phyloP scores from a whole-genome alignment of 768 basidiomycete species.

The Amanita rimosa region DNA sequence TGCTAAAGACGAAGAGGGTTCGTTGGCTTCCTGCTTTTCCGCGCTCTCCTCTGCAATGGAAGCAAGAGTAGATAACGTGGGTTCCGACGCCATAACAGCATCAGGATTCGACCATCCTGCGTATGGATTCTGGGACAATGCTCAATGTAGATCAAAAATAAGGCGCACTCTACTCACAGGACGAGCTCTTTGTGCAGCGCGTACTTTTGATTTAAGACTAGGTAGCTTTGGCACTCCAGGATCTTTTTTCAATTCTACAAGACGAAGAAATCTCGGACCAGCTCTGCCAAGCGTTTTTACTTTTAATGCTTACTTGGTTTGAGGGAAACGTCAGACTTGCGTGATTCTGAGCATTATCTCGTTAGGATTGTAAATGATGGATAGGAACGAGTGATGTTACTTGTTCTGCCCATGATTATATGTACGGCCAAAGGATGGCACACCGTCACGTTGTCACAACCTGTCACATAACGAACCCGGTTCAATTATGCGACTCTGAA shows the following conservation, averaged over 20 bases:
- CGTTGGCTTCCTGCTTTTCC: not conserved
- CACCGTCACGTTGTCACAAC: too few species aligned
- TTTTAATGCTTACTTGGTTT: slow-evolving; percentile 26
- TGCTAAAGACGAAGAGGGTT: not conserved
- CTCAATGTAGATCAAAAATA: not conserved
- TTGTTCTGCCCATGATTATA: slow-evolving; percentile 32
- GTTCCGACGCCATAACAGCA: slow-evolving; percentile 63
- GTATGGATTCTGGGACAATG: slow-evolving; percentile 6
- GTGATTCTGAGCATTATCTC: slow-evolving; percentile 19
- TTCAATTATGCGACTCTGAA: too few species aligned
- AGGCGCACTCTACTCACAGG: slow-evolving; percentile 19
- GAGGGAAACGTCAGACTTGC: slow-evolving; percentile 27
- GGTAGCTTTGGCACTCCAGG: slow-evolving; percentile 81
- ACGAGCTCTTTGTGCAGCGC: slow-evolving; percentile 35
- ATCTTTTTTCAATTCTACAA: slow-evolving; percentile 75
- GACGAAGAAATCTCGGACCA: not conserved
- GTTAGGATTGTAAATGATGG: not conserved
- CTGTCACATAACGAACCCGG: too few species aligned
- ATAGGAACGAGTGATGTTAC: slow-evolving; percentile 15
- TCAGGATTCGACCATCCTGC: slow-evolving; percentile 35
- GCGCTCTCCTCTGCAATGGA: slow-evolving; percentile 29
- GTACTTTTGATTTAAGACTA: slow-evolving; percentile 46
- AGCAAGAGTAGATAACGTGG: slow-evolving; percentile 53
- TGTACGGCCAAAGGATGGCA: too few species aligned
- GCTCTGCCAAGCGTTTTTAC: not conserved